Base-by-base conservation (phyloP, 768 basidiomycete species). In the Botryobasidium botryosum region DNA sequence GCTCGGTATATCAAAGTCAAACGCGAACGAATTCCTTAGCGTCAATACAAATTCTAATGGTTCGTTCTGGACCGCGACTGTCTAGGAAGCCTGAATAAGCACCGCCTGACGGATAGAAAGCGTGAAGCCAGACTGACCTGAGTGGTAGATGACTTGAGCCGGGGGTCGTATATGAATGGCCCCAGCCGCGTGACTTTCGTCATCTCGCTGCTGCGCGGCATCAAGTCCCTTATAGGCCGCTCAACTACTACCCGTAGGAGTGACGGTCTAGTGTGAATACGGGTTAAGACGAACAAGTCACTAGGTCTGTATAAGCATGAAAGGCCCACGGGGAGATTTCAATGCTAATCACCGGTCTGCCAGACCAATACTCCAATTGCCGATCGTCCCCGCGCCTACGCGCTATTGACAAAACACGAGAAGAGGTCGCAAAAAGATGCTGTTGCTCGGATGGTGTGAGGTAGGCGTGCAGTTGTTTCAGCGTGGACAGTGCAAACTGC, bases 131-230 rank as follows among this genome's bases (percentile, higher is more conserved):
- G 24, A 51, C 66, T 55, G 35, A 84, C 81, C 67, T 77, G 76
- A 13, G 67, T 66, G 25, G 67, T 62, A 33, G 64, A 59, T 5
- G 70, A 61, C 55, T 71, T 76, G 46, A 59, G 35, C 28, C 91
- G 68, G 2, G 92, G 92, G 58, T 96, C 90, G 58, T 94, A 94
- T 46, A 97, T 63, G 62, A 96, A 96, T 1, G 84, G 79, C 57
- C 90, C 82, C 18, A 69, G n/a, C n/a, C n/a, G n/a, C n/a, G n/a
- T n/a, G n/a, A n/a, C n/a, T n/a, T n/a, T n/a, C n/a, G n/a, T n/a
- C n/a, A n/a, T n/a, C n/a, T n/a, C n/a, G n/a, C n/a, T n/a, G n/a
- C n/a, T n/a, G n/a, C n/a, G n/a, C n/a, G n/a, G n/a, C n/a, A n/a
- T n/a, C n/a, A n/a, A n/a, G n/a, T n/a, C n/a, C n/a, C n/a, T n/a